These are phyloP conservation scores for Amanita exitialis DNA, from an alignment of 768 basidiomycete genomes.

Conservation along the genomic window DNA sequence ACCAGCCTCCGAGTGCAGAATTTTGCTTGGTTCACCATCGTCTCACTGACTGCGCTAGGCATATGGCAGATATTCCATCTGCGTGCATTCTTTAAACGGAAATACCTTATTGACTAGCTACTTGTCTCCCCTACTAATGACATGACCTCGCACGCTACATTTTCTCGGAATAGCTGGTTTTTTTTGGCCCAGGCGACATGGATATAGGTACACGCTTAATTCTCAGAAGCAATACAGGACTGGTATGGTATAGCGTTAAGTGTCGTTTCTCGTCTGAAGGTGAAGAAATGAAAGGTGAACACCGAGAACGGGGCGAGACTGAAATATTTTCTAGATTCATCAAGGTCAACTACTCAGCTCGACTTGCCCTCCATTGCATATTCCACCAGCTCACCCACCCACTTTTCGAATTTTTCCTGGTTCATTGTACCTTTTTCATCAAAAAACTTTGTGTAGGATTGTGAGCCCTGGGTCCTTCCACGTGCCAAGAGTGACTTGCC, in stretches of 20 bases:
- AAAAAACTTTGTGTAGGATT: constrained; percentile 67
- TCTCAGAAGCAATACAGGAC: constrained; percentile 1
- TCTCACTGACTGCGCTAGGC: constrained; percentile 71
- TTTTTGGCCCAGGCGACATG: neutral
- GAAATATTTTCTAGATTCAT: neutral
- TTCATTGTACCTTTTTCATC: constrained; percentile 75
- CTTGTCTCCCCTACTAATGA: too few species aligned
- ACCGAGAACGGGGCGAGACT: neutral
- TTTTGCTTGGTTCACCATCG: constrained; percentile 85
- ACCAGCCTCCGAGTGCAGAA: constrained; percentile 87
- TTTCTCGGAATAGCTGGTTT: neutral
- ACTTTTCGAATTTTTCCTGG: constrained; percentile 63
- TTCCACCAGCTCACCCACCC: constrained; percentile 71
- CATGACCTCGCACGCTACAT: neutral
- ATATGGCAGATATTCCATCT: constrained; percentile 95
- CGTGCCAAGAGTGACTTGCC: constrained; percentile 81
- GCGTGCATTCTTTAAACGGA: constrained; percentile 91
- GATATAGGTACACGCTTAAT: neutral
- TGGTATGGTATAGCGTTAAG: neutral
- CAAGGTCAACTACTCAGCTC: neutral
- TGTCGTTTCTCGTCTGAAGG: neutral
- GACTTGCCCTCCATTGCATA: constrained; percentile 61
- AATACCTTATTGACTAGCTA: constrained; percentile 78
- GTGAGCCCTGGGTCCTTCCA: constrained; percentile 46
- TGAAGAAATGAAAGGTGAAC: neutral